Conservation (phyloP, 805 yeast species). For the Lipomyces starkeyi region DNA sequence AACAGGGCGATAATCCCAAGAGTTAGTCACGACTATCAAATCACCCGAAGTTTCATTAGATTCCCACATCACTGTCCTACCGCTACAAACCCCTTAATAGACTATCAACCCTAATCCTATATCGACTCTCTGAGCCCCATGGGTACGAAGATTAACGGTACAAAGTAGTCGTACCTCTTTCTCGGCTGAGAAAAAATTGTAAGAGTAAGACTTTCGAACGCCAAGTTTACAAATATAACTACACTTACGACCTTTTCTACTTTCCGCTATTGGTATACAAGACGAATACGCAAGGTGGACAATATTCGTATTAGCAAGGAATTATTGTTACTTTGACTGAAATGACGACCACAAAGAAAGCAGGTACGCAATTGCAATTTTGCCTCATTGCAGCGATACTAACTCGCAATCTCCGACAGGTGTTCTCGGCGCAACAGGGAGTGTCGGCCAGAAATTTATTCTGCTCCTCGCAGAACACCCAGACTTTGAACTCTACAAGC, state of each 20-base stretch:
- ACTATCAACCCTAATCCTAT: no score
- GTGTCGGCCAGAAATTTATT: constrained; percentile 96
- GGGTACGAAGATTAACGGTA: background rate
- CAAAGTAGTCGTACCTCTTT: background rate
- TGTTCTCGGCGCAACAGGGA: constrained; percentile 97
- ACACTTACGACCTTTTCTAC: background rate
- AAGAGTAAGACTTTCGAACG: background rate
- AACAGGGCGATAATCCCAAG: no score
- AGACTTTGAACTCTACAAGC: constrained; percentile 77
- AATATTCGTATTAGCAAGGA: background rate
- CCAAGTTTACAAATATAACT: background rate
- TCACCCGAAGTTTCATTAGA: no score
- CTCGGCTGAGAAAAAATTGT: background rate
- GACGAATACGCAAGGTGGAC: background rate
- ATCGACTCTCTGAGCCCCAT: no score
- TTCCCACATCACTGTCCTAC: no score
- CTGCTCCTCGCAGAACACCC: constrained; percentile 85
- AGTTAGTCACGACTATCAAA: no score
- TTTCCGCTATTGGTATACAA: background rate
- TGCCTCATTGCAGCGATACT: background rate
- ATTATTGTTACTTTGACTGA: background rate
- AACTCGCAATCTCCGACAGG: constrained; percentile 52
- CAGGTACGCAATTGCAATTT: constrained; percentile 31
- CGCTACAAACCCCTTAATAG: no score
- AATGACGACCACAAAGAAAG: constrained; percentile 39